Evolutionary conservation across 108 stramenopile species (phyloP).

Genomic region (Skeletonema menzelii): DNA sequence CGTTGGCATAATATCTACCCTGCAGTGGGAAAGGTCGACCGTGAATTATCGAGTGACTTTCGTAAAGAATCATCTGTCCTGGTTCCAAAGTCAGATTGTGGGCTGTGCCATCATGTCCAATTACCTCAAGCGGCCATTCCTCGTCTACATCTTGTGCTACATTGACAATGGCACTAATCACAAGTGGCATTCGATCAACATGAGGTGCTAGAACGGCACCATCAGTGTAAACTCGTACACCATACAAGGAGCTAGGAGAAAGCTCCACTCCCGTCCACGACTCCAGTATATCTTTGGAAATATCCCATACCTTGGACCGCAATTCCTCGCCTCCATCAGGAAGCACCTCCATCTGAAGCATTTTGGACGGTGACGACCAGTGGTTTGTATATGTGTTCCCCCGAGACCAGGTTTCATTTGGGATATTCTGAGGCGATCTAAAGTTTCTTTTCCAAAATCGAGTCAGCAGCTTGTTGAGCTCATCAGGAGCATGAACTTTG

Average conservation of each 20-base stretch:
- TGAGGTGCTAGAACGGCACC: constrained; percentile 85
- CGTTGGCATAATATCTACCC: constrained; percentile 68
- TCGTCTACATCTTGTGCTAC: constrained; percentile 86
- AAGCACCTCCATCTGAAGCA: constrained; percentile 48
- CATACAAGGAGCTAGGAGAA: constrained; percentile 84
- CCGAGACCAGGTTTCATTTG: constrained; percentile 57
- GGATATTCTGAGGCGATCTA: not conserved
- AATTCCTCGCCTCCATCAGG: constrained; percentile 19
- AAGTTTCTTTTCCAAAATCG: constrained; percentile 46
- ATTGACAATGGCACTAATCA: constrained; percentile 88
- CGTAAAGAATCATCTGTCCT: constrained; percentile 93
- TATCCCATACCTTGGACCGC: constrained; percentile 29
- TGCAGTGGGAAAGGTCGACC: constrained; percentile 91
- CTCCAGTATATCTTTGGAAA: constrained; percentile 56
- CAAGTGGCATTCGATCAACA: constrained; percentile 90
- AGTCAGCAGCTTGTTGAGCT: constrained; percentile 31
- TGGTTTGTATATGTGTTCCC: constrained; percentile 86
- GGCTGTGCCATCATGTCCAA: constrained; percentile 84
- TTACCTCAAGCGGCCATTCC: constrained; percentile 90
- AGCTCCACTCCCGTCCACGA: constrained; percentile 80
- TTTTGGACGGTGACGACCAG: constrained; percentile 67
- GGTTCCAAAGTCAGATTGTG: constrained; percentile 89
- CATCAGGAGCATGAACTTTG: constrained; percentile 58
- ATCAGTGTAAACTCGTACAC: constrained; percentile 84
- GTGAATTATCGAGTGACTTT: constrained; percentile 89